Conservation (phyloP, 306 rosid species). For the Quercus alba region DNA sequence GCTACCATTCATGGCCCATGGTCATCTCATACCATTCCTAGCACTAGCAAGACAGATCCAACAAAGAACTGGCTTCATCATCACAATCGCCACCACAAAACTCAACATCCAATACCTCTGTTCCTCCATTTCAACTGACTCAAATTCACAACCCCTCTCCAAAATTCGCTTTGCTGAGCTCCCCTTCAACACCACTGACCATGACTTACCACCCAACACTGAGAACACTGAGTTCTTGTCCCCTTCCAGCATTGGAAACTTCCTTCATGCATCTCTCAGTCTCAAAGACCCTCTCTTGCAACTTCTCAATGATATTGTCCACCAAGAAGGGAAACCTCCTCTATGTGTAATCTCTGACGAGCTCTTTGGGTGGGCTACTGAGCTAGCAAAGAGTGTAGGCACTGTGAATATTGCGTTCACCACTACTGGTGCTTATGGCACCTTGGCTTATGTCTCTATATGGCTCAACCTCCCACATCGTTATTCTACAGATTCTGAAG, state of each 20-base stretch:
- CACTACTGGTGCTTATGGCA: constrained; percentile 75
- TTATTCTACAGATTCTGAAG: constrained; percentile 27
- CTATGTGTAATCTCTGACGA: constrained; percentile 46
- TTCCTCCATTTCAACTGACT: constrained; percentile 26
- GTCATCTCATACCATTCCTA: constrained; percentile 72
- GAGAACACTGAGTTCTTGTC: constrained; percentile 63
- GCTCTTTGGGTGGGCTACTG: constrained; percentile 53
- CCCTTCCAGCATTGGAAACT: background rate
- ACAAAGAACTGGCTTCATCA: constrained; percentile 26
- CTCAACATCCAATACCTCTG: constrained; percentile 58
- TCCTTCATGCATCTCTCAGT: constrained; percentile 36
- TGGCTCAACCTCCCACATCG: constrained; percentile 68
- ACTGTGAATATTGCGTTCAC: constrained; percentile 40
- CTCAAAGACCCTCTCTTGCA: constrained; percentile 46
- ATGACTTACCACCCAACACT: constrained; percentile 49
- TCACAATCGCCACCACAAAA: constrained; percentile 64
- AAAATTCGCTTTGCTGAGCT: constrained; percentile 42
- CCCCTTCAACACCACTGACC: constrained; percentile 32
- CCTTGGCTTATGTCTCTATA: constrained; percentile 51
- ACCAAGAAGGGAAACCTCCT: constrained; percentile 45
- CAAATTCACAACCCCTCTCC: background rate
- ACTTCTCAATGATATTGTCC: constrained; percentile 28
- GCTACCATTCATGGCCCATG: constrained; percentile 74
- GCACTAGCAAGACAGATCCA: constrained; percentile 56
- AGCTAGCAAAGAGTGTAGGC: constrained; percentile 43